Base-by-base conservation (phyloP, 768 basidiomycete genomes). In the Lyophyllum decastes region DNA sequence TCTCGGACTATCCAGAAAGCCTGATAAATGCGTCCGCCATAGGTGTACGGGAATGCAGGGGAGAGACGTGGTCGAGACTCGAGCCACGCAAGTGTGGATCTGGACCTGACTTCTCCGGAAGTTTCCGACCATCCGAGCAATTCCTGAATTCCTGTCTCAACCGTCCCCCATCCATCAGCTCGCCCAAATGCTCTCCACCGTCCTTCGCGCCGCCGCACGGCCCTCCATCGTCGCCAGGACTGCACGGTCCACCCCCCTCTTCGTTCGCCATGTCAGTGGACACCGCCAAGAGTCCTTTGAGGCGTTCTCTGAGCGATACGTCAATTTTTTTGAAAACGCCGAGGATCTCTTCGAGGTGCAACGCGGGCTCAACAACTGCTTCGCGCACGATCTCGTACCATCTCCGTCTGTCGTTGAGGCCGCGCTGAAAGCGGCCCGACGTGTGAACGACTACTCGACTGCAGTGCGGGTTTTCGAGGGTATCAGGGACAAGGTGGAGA, bases 321-420 rank as follows among this genome's bases (percentile, higher is more conserved):
- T 94, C 69, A 80, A 81, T 63, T 99, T 99, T 77, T 99, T 99
- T 84, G 77, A 91, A 70, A 82, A 85, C 55, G 94, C 94, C 49
- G 87, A 94, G 70, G 97, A 99, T 78, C 84, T 98, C 57, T 99
- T 99, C 71, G 97, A 99, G 81, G 90, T 99, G 62, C 96, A 99
- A 77, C 92, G 97, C 50, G 97, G 97, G 38, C 81, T 99, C 68
- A 98, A 99, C 83, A 99, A 99, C 83, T 98, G 95, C 80, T 99
- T 99, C 72, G 93, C 97, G 2, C 96, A 98, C 74, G 97, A 99
- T 74, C 85, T 97, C 61, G 95, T 97, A 14, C 94, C 94, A 4
- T 84, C 92, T 1, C 84, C 92, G 25, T 72, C 79, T 54, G 92
- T 96, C 66, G 77, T 95, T 54, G 93, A 95, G 76, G 90, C 92